phyloP scores from a whole-genome alignment of 1,284 basidiomycete genomes.

The Boletellus dicymbophilus region DNA sequence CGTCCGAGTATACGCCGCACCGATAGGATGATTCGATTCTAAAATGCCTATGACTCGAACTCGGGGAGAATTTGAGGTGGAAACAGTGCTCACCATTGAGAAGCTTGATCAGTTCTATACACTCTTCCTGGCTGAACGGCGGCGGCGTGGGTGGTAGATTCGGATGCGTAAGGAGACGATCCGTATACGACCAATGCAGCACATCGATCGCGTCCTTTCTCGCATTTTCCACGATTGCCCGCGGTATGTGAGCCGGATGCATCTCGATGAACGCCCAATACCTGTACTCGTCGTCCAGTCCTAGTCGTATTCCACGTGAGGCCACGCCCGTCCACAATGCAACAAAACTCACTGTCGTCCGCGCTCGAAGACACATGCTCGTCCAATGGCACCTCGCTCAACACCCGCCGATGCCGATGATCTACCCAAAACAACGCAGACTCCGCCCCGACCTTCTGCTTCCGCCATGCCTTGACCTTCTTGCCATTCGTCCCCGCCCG shows the following conservation, averaged over 20 bases:
- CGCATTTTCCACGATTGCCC: slow-evolving; percentile 45
- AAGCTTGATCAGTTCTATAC: slow-evolving; percentile 66
- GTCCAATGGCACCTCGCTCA: slow-evolving; percentile 43
- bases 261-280: slow-evolving; percentile 77
- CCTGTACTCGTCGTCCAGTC: slow-evolving; percentile 68
- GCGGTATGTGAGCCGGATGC: slow-evolving; percentile 66
- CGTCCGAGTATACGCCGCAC: slow-evolving; percentile 63
- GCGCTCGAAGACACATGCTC: slow-evolving; percentile 32
- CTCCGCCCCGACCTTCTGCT: slow-evolving; percentile 34
- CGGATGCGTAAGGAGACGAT: slow-evolving; percentile 63
- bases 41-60: too few species aligned
- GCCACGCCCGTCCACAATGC: too few species aligned
- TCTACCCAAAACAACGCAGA: slow-evolving; percentile 62
- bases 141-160: slow-evolving; percentile 44
- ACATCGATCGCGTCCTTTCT: slow-evolving; percentile 67
- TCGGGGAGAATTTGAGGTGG: too few species aligned
- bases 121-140: slow-evolving; percentile 73
- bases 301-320: slow-evolving; percentile 37
- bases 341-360: slow-evolving; percentile 65
- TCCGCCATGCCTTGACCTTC: slow-evolving; percentile 30
- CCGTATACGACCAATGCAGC: slow-evolving; percentile 76
- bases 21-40: slow-evolving; percentile 38
- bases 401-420: slow-evolving; percentile 56
- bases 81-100: slow-evolving; percentile 57
- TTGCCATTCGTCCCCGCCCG: slow-evolving; percentile 24